Percentiles rank a stretch among this genome's conserved stretches.
These are phyloP conservation scores for Pseudozyma flocculosa DNA, from an alignment of 1,284 basidiomycete species.

Conservation along the genomic window DNA sequence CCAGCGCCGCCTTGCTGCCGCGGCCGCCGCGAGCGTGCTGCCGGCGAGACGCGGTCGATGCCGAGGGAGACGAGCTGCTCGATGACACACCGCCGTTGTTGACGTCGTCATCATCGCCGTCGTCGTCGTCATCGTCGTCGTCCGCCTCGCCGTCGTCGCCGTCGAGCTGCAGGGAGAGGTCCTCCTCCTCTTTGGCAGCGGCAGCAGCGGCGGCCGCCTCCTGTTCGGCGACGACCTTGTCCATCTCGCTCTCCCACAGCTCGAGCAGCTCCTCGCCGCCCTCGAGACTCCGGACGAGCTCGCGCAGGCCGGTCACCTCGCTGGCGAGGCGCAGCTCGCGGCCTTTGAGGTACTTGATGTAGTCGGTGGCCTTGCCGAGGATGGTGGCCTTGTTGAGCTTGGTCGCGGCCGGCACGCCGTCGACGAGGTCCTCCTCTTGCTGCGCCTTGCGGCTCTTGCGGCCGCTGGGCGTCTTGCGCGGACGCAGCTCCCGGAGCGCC, in stretches of 20 bases:
- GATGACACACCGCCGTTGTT: slow-evolving; percentile 9
- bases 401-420: slow-evolving; percentile 55
- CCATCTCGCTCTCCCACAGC: slow-evolving; percentile 51
- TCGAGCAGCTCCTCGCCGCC: slow-evolving; percentile 55
- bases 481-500: slow-evolving; percentile 64
- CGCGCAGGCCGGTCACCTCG: slow-evolving; percentile 46
- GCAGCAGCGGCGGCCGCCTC: slow-evolving; percentile 21
- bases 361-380: slow-evolving; percentile 55
- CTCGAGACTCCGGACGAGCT: slow-evolving; percentile 49
- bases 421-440: slow-evolving; percentile 49
- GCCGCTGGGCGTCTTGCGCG: slow-evolving; percentile 41
- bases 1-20: slow-evolving; percentile 14
- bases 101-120: slow-evolving; percentile 38
- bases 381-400: slow-evolving; percentile 58
- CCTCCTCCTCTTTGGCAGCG: slow-evolving; percentile 35
- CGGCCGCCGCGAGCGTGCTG: slow-evolving; percentile 10
- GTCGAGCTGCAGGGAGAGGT: slow-evolving; percentile 12
- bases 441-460: slow-evolving; percentile 40
- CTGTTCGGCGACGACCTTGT: slow-evolving; percentile 36
- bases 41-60: slow-evolving; percentile 14
- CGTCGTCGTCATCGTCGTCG: slow-evolving; percentile 44
- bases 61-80: slow-evolving; percentile 21
- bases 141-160: slow-evolving; percentile 18
- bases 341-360: slow-evolving; percentile 55
- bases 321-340: slow-evolving; percentile 46